Percentiles rank a stretch among this genome's conserved stretches.
phyloP scores from a whole-genome alignment of 2,329 filamentous ascomycete species.

The Neopestalotiopsis rosae region DNA sequence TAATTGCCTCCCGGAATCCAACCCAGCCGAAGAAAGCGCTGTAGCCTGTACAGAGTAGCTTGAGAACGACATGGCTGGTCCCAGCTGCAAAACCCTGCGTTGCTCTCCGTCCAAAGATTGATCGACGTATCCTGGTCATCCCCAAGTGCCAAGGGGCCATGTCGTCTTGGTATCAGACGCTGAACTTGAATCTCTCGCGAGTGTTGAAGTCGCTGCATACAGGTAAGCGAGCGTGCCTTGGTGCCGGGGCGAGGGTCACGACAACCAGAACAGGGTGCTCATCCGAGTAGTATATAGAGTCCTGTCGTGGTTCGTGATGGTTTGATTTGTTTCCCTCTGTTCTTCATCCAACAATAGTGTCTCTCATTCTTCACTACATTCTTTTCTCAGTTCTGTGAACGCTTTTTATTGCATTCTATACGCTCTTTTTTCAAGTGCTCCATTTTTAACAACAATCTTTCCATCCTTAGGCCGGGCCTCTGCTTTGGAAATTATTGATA shows the following conservation, averaged over 20 bases:
- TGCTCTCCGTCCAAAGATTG: constrained; percentile 23
- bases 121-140: constrained; percentile 27
- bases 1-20: constrained; percentile 9
- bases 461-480: constrained; percentile 34
- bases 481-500: constrained; percentile 22
- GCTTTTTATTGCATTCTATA: constrained; percentile 28
- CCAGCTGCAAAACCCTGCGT: constrained; percentile 2
- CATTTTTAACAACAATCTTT: constrained; percentile 25
- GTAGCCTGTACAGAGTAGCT: not conserved
- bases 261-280: not conserved
- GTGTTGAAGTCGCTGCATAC: not conserved
- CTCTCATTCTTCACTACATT: constrained; percentile 34
- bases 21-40: constrained; percentile 9
- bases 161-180: constrained; percentile 29
- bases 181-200: constrained; percentile 28
- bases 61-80: not conserved
- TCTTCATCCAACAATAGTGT: constrained; percentile 33
- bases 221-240: constrained; percentile 4
- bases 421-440: constrained; percentile 28
- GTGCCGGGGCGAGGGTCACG: not conserved
- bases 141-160: constrained; percentile 25
- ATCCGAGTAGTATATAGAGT: constrained; percentile 16
- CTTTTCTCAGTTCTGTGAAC: constrained; percentile 40
- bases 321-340: constrained; percentile 18
- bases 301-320: not conserved